Evolutionary conservation across 139 green algal species (phyloP).

Genomic region (Microglena sp.): DNA sequence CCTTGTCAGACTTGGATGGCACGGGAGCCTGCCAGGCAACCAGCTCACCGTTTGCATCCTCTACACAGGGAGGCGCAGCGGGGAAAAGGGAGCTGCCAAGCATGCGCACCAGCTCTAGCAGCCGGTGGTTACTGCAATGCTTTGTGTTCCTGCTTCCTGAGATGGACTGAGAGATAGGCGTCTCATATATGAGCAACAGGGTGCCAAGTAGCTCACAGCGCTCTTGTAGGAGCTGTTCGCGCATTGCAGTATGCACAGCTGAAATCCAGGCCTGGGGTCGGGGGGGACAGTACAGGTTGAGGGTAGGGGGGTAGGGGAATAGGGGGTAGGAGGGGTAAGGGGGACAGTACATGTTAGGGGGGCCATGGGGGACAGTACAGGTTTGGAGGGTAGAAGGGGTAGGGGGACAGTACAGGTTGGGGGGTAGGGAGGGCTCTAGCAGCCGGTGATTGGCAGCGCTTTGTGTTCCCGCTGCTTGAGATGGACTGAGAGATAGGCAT

Average conservation of each 20-base stretch:
- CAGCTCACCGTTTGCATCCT: no score
- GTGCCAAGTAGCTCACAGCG: slow-evolving; percentile 42
- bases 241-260: slow-evolving; percentile 10
- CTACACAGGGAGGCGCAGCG: no score
- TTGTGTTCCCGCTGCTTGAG: no score
- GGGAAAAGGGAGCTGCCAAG: slow-evolving; percentile 33
- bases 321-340: no score
- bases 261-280: slow-evolving; percentile 13
- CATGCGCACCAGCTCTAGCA: slow-evolving; percentile 34
- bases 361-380: no score
- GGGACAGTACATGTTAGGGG: no score
- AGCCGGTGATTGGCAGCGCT: slow-evolving; percentile 26
- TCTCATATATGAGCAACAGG: slow-evolving; percentile 50
- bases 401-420: neutral
- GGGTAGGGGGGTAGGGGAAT: no score
- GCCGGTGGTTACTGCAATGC: slow-evolving; percentile 28
- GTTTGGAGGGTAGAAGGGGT: no score
- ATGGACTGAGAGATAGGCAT: slow-evolving; percentile 2
- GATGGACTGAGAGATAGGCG: slow-evolving; percentile 1
- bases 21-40: no score
- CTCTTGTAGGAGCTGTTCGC: slow-evolving; percentile 29
- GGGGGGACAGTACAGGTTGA: no score
- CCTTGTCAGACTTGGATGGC: no score
- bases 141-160: no score
- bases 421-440: slow-evolving; percentile 13